These are phyloP conservation scores for Thalassiosira profunda DNA, from an alignment of 108 stramenopile species.

Conservation along the genomic window DNA sequence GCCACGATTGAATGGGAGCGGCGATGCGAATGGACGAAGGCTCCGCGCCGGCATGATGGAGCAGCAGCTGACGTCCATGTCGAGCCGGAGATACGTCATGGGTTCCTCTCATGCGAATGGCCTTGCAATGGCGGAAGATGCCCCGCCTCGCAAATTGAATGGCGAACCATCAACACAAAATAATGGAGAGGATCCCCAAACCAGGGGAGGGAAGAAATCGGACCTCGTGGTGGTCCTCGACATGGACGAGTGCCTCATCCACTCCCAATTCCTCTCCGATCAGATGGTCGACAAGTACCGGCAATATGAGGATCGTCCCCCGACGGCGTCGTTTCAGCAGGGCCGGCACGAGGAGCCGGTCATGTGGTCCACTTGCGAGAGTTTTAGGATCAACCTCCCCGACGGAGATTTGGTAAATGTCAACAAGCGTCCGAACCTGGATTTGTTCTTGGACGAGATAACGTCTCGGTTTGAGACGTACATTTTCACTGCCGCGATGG, in stretches of 20 bases:
- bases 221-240: slow-evolving; percentile 96
- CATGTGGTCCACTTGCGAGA: slow-evolving; percentile 48
- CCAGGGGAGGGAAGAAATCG: slow-evolving; percentile 39
- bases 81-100: neutral
- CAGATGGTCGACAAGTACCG: slow-evolving; percentile 59
- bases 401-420: slow-evolving; percentile 92
- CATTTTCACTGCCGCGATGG: slow-evolving; percentile 98
- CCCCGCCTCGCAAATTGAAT: too few relatives aligned
- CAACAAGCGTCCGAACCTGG: slow-evolving; percentile 95
- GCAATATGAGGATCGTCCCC: slow-evolving; percentile 50
- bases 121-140: too few relatives aligned
- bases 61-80: neutral
- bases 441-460: slow-evolving; percentile 84
- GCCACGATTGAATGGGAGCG: neutral
- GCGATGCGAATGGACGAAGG: slow-evolving; percentile 9
- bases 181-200: neutral
- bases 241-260: slow-evolving; percentile 99
- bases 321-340: slow-evolving; percentile 12
- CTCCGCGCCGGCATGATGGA: slow-evolving; percentile 4
- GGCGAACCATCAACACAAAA: neutral
- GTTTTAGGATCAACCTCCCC: slow-evolving; percentile 77
- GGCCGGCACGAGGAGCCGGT: slow-evolving; percentile 17
- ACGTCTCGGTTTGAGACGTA: slow-evolving; percentile 90
- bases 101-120: neutral
- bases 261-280: slow-evolving; percentile 91